Conservation (phyloP, 192 early-diverging fungal genomes). For the Coemansia sp. region DNA sequence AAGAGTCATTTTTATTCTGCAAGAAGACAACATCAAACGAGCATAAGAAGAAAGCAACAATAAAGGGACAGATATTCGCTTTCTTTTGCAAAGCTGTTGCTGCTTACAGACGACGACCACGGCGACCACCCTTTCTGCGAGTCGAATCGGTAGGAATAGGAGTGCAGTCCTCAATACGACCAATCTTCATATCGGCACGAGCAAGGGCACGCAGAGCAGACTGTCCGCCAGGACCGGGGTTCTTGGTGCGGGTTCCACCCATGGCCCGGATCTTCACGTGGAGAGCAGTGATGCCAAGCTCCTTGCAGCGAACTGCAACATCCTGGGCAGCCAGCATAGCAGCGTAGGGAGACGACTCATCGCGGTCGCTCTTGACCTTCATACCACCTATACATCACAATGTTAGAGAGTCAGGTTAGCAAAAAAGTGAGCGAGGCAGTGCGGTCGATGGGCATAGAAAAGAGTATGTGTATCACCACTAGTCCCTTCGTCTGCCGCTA, state of each 20-base stretch:
- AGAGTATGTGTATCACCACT: slow-evolving; percentile 72
- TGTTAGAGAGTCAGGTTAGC: not conserved
- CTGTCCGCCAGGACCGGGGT: slow-evolving; percentile 98
- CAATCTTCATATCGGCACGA: slow-evolving; percentile 98
- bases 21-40: not conserved
- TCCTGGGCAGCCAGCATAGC: slow-evolving; percentile 99
- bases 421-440: slow-evolving; percentile 7
- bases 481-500: slow-evolving; percentile 54
- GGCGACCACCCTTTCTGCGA: slow-evolving; percentile 98
- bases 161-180: slow-evolving; percentile 98
- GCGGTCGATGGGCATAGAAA: slow-evolving; percentile 39
- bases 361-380: slow-evolving; percentile 99
- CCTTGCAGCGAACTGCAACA: slow-evolving; percentile 97
- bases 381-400: slow-evolving; percentile 80
- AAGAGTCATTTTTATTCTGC: no score
- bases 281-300: slow-evolving; percentile 98
- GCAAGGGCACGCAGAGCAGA: slow-evolving; percentile 97
- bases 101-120: slow-evolving; percentile 95
- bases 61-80: not conserved
- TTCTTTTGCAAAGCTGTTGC: not conserved
- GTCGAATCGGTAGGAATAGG: slow-evolving; percentile 99
- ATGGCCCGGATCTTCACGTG: slow-evolving; percentile 99
- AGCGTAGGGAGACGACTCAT: slow-evolving; percentile 99
- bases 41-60: no score
- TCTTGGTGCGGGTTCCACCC: slow-evolving; percentile 98